phyloP scores from a whole-genome alignment of 768 basidiomycete species.

The Boletus rubescentipes region DNA sequence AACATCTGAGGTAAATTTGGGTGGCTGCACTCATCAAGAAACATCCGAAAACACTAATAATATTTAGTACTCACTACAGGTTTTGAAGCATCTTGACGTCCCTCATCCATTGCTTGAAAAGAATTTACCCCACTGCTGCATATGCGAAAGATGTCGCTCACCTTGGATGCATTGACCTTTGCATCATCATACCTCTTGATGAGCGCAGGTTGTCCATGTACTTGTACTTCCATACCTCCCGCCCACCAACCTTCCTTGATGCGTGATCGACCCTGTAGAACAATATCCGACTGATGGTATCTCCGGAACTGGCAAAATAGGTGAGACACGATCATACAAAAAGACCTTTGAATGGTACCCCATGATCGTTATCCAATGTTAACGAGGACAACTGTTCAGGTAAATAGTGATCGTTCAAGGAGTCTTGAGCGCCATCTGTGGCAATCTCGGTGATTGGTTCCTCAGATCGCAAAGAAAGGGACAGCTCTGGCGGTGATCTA shows the following conservation, averaged over 20 bases:
- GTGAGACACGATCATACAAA: conserved; percentile 6
- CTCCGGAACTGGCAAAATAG: conserved; percentile 39
- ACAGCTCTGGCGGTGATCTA: not conserved
- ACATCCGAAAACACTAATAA: not conserved
- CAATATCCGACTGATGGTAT: conserved; percentile 51
- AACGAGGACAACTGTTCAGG: conserved; percentile 21
- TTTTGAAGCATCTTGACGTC: conserved; percentile 52
- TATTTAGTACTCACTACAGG: conserved; percentile 39
- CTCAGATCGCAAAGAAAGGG: not conserved
- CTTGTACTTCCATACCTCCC: conserved; percentile 40
- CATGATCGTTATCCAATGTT: conserved; percentile 31
- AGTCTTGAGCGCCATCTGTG: conserved; percentile 12
- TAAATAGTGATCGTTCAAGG: conserved; percentile 22
- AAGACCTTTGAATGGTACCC: conserved; percentile 24
- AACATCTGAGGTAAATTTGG: conserved; percentile 54
- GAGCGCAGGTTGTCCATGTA: conserved; percentile 39
- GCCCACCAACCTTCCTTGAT: conserved; percentile 50
- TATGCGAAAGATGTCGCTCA: conserved; percentile 15
- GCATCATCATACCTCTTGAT: conserved; percentile 46
- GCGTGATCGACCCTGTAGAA: conserved; percentile 35
- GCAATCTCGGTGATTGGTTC: conserved; percentile 21
- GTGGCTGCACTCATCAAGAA: conserved; percentile 34
- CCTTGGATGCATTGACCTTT: conserved; percentile 32
- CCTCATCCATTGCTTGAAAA: conserved; percentile 43
- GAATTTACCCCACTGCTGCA: not conserved